Base-by-base conservation (phyloP, 768 basidiomycete genomes). In the Cystofilobasidium bisporidii region DNA sequence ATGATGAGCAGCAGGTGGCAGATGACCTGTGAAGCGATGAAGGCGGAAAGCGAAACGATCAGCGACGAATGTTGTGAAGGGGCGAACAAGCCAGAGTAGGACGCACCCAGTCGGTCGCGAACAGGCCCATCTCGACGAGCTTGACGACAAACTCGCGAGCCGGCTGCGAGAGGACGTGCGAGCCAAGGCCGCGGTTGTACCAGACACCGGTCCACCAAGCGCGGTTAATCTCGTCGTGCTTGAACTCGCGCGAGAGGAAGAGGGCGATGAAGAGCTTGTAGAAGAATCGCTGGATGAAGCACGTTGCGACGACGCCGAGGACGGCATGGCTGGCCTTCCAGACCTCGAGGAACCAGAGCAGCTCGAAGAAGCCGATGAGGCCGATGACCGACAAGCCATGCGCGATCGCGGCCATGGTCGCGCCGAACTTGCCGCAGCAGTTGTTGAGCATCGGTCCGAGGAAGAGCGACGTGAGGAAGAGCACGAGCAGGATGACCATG, bases 61-160 rank as follows among this genome's bases (percentile, higher is more conserved):
- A 33, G 62, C 17, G 24, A 22, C n/a, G n/a, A n/a, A n/a, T n/a
- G n/a, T n/a, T n/a, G n/a, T n/a, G n/a, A n/a, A n/a, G n/a, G n/a
- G n/a, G n/a, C n/a, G n/a, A n/a, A n/a, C 63, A 24, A 33, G 43
- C 20, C 17, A 9, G 14, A 55, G 53, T 36, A 38, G 18, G 17
- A 72, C 73, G 69, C 66, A 72, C 72, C 86, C 36, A 36, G 79
- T 98, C 96, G 24, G 89, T 92, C 72, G 89, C 88, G 88, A 94
- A 98, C 26, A 98, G 77, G 53, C 89, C 89, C 76, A 98, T 81
- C 79, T 98, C 96, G 72, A 98, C 90, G 70, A 92, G 88, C 82
- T 99, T 99, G 80, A 98, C 94, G 71, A 97, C 79, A 73, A 91
- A 97, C 81, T 98, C 96, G 75, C 96, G 87, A 33, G 88, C 91